Conservation (phyloP, 352 stramenopile species). For the Thalassiosira livingstoniorum region DNA sequence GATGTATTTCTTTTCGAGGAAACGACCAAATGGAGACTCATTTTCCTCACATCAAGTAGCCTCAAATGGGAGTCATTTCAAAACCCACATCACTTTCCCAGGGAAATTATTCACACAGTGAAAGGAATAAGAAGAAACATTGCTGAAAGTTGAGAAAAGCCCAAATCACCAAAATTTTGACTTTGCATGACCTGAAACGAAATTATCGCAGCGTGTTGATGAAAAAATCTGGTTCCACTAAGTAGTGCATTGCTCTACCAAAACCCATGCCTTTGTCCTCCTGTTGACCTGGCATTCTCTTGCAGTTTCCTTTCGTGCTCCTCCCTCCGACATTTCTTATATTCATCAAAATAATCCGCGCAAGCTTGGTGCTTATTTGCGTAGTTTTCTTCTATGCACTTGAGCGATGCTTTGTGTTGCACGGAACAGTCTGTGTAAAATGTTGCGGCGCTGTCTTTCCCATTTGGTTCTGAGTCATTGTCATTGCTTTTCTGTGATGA, state of each 20-base stretch:
- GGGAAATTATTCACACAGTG: too few relatives aligned
- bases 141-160: too few relatives aligned
- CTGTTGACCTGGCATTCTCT: conserved; percentile 47
- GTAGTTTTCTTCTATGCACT: conserved; percentile 84
- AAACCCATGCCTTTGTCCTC: conserved; percentile 16
- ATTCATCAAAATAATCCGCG: conserved; percentile 75
- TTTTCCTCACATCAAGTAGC: too few relatives aligned
- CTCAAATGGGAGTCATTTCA: too few relatives aligned
- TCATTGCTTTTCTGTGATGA: neutral
- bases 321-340: conserved; percentile 74
- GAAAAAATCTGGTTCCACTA: neutral
- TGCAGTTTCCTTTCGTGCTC: conserved; percentile 75
- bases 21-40: too few relatives aligned
- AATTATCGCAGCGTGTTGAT: neutral
- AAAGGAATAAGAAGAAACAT: too few relatives aligned
- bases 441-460: conserved; percentile 38
- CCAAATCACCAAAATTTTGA: too few relatives aligned
- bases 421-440: conserved; percentile 73
- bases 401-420: conserved; percentile 69
- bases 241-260: neutral
- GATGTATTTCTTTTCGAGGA: too few relatives aligned
- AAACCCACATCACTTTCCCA: too few relatives aligned
- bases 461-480: neutral
- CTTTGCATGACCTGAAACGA: neutral
- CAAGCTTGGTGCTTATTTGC: conserved; percentile 62